Evolutionary conservation across 768 basidiomycete species (phyloP).

Genomic region (Trametes villosa): DNA sequence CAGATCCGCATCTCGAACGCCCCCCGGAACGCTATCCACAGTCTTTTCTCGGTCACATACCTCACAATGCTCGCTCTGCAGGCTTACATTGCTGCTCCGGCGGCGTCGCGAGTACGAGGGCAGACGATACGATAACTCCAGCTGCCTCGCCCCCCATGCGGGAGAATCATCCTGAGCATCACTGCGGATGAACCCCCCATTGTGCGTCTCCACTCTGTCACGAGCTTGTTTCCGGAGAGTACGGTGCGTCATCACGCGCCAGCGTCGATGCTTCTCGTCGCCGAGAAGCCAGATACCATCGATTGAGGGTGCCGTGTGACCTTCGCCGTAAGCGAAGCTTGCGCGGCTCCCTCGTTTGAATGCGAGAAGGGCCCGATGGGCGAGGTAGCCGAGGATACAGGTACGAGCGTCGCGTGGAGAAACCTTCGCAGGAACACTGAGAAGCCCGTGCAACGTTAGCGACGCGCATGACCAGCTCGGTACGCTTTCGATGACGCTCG

Average conservation of each 20-base stretch:
- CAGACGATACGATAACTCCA: too few relatives aligned
- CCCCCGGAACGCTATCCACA: too few relatives aligned
- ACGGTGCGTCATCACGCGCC: not conserved
- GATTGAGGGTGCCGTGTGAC: not conserved
- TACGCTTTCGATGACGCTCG: not conserved
- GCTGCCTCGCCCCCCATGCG: too few relatives aligned
- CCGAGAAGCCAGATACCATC: not conserved
- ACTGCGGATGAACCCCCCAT: too few relatives aligned
- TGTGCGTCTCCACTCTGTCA: too few relatives aligned
- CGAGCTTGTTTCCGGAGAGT: too few relatives aligned
- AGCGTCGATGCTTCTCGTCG: not conserved
- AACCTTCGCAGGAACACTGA: not conserved
- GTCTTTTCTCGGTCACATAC: too few relatives aligned
- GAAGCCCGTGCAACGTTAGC: not conserved
- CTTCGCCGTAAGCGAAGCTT: not conserved
- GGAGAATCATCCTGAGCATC: too few relatives aligned
- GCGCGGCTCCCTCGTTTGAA: not conserved
- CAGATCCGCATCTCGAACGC: too few relatives aligned
- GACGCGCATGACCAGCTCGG: not conserved
- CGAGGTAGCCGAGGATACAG: not conserved
- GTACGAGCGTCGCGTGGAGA: not conserved
- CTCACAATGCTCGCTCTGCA: too few relatives aligned
- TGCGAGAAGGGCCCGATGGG: not conserved
- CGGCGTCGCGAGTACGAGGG: too few relatives aligned
- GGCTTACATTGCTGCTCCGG: too few relatives aligned